A percentile compares a stretch with the other conserved stretches of the same genome.
phyloP scores from a whole-genome alignment of 352 stramenopile genomes.

The Phytophthora tentaculata region DNA sequence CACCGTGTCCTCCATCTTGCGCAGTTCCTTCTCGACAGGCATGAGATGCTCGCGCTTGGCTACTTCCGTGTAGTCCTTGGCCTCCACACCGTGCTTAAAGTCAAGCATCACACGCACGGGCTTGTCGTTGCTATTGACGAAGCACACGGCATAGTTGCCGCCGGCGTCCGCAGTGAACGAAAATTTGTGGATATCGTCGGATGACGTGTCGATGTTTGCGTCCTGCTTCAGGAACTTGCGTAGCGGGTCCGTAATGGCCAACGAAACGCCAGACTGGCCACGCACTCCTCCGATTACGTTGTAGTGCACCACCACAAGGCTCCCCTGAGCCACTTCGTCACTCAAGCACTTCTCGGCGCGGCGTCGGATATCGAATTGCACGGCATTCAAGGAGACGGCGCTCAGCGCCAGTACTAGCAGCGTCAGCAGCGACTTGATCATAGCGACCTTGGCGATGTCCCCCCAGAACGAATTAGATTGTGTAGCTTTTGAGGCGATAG shows the following conservation, averaged over 20 bases:
- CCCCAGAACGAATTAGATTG: slow-evolving; percentile 6
- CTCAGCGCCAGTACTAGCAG: slow-evolving; percentile 44
- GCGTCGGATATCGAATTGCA: slow-evolving; percentile 82
- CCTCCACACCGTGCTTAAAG: slow-evolving; percentile 89
- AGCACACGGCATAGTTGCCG: slow-evolving; percentile 83
- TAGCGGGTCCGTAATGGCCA: slow-evolving; percentile 77
- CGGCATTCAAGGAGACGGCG: slow-evolving; percentile 37
- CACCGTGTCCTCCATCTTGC: slow-evolving; percentile 90
- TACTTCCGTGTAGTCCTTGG: slow-evolving; percentile 90
- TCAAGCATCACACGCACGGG: slow-evolving; percentile 80
- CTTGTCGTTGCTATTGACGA: slow-evolving; percentile 83
- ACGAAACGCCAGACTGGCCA: slow-evolving; percentile 72
- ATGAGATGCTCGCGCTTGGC: slow-evolving; percentile 91
- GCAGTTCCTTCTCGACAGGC: slow-evolving; percentile 88
- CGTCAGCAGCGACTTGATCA: slow-evolving; percentile 35
- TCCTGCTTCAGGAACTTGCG: slow-evolving; percentile 87
- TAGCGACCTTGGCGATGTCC: slow-evolving; percentile 11
- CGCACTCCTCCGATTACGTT: slow-evolving; percentile 71
- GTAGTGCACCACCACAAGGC: slow-evolving; percentile 86
- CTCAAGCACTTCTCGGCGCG: slow-evolving; percentile 84
- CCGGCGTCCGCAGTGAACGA: slow-evolving; percentile 76
- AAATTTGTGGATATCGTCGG: slow-evolving; percentile 85
- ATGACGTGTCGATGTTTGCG: slow-evolving; percentile 82
- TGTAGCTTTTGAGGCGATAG: slow-evolving; percentile 24
- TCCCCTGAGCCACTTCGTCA: slow-evolving; percentile 80